Conservation (phyloP, 208 protist genomes). For the Leishmania braziliensis region DNA sequence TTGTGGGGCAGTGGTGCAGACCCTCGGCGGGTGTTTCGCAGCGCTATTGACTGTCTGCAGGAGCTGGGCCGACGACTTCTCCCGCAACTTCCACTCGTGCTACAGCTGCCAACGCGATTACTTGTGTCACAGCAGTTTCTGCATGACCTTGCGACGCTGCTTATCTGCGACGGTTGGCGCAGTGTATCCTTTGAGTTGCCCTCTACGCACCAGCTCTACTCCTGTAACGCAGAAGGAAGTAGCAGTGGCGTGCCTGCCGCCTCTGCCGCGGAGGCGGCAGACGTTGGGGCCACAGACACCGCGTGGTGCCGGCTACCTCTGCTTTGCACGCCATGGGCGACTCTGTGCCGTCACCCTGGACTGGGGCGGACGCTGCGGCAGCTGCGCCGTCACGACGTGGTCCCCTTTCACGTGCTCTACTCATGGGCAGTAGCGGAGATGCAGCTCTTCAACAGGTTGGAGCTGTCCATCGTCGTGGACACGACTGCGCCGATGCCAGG, state of each 20-base stretch:
- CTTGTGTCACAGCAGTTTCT: conserved; percentile 61
- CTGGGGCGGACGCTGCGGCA: conserved; percentile 28
- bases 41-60: conserved; percentile 27
- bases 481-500: conserved; percentile 38
- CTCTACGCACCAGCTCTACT: conserved; percentile 38
- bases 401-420: conserved; percentile 63
- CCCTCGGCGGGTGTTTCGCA: conserved; percentile 19
- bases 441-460: conserved; percentile 33
- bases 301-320: conserved; percentile 47
- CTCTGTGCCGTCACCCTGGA: conserved; percentile 23
- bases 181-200: conserved; percentile 56
- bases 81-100: conserved; percentile 32
- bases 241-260: not conserved
- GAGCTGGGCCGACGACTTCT: conserved; percentile 21
- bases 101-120: conserved; percentile 60
- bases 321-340: conserved; percentile 39
- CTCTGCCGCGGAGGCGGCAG: not conserved
- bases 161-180: conserved; percentile 24
- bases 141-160: conserved; percentile 29
- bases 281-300: not conserved
- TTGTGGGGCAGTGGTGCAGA: conserved; percentile 43
- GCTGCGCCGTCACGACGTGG: conserved; percentile 35
- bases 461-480: conserved; percentile 45
- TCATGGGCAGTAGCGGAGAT: conserved; percentile 41
- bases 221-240: not conserved